Evolutionary conservation across 371 early-diverging fungal species (phyloP), one percentile per base, ranked within the genome.

Genomic region (Mucor velutinosus): DNA sequence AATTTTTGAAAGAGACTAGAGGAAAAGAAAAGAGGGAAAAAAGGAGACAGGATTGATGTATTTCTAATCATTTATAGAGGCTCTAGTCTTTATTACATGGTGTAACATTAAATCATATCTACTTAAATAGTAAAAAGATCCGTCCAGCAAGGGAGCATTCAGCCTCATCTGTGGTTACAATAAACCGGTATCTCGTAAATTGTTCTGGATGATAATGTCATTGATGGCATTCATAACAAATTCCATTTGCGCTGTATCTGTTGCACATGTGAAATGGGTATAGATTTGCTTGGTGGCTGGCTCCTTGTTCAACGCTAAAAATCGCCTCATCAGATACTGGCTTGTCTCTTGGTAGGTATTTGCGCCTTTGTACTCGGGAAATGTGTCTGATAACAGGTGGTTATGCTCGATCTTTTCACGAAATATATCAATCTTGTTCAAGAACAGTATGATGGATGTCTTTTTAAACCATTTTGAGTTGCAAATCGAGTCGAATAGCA

Each of bases 381-480:
- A 64, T 25, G 27, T 35, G 11, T 47, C 45, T 58, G 58, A 19
- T 7, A 35, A 19, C 75, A 97, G 81, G 3, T 97, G 95, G 14
- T 92, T 90, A 39, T 84, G 84, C 27, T 87, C 87, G 43, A 97
- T 77, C 82, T 97, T 97, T 67, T 92, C 92, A 68, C 87, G 89
- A 87, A 97, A 95, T 23, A 95, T 86, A 82, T 97, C 98, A 71
- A 95, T 94, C 85, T 97, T 98, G 90, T 98, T 98, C 70, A 98
- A 80, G 82, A 98, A 98, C 64, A 98, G 82, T 72, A 98, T 96
- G 60, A 97, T 94, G 27, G 93, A 92, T 7, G 96, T 97, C 71
- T 93, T 92, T 56, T 91, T 85, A 66, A 98, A 96, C 96, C 97
- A 97, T 65, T 93, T 85, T 60, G 93, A 93, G 77, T 98, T 97